Percentiles rank a stretch among this genome's conserved stretches.
These are phyloP conservation scores for Nicotiana tomentosiformis DNA, from an alignment of 257 asterid species.

Conservation along the genomic window DNA sequence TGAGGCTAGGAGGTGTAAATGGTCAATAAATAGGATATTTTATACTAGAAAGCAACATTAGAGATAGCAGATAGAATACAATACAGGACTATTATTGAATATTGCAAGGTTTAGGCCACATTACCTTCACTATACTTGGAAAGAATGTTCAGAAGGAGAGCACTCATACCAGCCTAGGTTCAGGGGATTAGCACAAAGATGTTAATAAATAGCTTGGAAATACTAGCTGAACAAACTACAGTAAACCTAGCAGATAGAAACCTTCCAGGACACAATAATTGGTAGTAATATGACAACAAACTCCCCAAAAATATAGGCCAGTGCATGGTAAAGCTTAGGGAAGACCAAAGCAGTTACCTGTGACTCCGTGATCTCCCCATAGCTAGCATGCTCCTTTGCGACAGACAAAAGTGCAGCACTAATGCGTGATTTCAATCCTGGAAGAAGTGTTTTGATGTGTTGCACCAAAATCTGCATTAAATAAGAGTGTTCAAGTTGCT, in stretches of 20 bases:
- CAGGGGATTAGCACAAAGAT: constrained; percentile 9
- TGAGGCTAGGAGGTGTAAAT: background rate
- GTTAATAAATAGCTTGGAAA: background rate
- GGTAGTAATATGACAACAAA: background rate
- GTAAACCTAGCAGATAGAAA: background rate
- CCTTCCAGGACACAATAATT: background rate
- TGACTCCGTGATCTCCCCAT: constrained; percentile 88
- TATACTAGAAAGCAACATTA: background rate
- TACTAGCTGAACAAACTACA: background rate
- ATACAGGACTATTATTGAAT: background rate
- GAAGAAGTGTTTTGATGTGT: constrained; percentile 83
- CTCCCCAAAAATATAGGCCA: background rate
- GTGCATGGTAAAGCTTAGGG: background rate
- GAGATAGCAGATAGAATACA: background rate
- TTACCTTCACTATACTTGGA: constrained; percentile 89
- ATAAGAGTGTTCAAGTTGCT: background rate
- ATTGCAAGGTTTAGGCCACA: constrained; percentile 1
- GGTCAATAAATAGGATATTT: background rate
- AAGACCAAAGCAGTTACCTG: constrained; percentile 43
- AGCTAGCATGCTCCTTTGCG: constrained; percentile 95
- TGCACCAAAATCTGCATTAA: constrained; percentile 67
- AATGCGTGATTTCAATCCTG: constrained; percentile 81
- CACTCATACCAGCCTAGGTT: constrained; percentile 87
- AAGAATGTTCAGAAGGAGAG: constrained; percentile 76
- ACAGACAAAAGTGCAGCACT: constrained; percentile 64